Conservation (phyloP, 371 early-diverging fungal genomes). For the Mucor ambiguus region DNA sequence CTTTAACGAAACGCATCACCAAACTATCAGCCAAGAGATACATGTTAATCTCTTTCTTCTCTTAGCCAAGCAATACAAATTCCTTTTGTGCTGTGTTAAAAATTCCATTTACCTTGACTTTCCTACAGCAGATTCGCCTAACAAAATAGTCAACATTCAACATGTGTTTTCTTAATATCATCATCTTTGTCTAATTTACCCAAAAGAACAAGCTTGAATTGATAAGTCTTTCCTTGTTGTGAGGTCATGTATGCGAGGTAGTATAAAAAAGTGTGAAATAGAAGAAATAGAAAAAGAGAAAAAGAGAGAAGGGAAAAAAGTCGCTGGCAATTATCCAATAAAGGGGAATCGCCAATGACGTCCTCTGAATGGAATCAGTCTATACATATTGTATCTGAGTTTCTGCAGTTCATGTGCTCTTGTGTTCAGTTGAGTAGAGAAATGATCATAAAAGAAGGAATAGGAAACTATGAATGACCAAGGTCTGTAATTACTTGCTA, state of each 20-base stretch:
- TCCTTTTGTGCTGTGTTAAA: neutral
- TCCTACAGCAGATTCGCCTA: slow-evolving; percentile 90
- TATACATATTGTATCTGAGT: neutral
- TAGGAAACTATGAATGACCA: neutral
- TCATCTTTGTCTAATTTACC: slow-evolving; percentile 41
- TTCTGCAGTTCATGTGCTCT: neutral
- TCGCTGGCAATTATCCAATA: neutral
- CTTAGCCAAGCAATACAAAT: neutral
- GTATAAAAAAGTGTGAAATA: neutral
- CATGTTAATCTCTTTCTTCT: neutral
- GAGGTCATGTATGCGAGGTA: neutral
- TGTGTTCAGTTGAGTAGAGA: slow-evolving; percentile 1
- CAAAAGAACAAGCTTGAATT: slow-evolving; percentile 82
- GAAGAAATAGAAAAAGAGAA: slow-evolving; percentile 3
- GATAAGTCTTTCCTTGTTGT: slow-evolving; percentile 58
- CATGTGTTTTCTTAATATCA: neutral
- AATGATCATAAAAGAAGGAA: neutral
- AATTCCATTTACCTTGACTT: slow-evolving; percentile 72
- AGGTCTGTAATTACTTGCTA: neutral
- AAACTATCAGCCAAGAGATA: slow-evolving; percentile 52
- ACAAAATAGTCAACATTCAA: neutral
- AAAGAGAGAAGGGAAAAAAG: neutral
- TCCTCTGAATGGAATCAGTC: neutral
- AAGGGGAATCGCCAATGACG: slow-evolving; percentile 8
- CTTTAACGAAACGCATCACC: slow-evolving; percentile 95